These are phyloP conservation scores for Blastobotrys peoriensis DNA, from an alignment of 805 yeast species.

Conservation along the genomic window DNA sequence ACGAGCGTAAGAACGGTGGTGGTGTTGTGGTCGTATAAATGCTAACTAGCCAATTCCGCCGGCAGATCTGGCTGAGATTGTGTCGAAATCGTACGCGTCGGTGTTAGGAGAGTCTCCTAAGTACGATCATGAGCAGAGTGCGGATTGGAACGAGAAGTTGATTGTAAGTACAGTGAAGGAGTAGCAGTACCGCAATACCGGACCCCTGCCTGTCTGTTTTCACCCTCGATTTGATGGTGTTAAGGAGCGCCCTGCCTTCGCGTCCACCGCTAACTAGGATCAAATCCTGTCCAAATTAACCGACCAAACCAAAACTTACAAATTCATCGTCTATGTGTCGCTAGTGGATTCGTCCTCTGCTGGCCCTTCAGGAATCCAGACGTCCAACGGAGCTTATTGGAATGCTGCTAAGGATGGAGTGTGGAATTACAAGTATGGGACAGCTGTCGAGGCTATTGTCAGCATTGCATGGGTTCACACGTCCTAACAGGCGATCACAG, in stretches of 20 bases:
- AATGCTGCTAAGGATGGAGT: conserved; percentile 24
- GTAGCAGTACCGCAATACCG: neutral
- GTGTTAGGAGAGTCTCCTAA: neutral
- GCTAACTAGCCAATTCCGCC: neutral
- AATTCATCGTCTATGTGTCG: conserved; percentile 19
- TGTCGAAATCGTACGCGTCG: neutral
- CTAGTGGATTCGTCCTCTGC: conserved; percentile 13
- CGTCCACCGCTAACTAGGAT: neutral
- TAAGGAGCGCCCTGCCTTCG: neutral
- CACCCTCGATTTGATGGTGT: neutral
- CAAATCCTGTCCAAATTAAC: conserved; percentile 7
- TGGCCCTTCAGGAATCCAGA: conserved; percentile 21
- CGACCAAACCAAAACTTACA: conserved; percentile 17
- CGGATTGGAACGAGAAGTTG: conserved; percentile 14
- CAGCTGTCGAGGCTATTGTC: conserved; percentile 18
- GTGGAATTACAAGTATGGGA: conserved; percentile 20
- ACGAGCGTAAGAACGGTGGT: neutral
- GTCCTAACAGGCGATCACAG: too few species aligned
- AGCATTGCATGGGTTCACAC: conserved; percentile 22
- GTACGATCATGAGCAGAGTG: conserved; percentile 13
- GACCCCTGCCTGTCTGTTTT: neutral
- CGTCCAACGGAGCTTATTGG: conserved; percentile 19
- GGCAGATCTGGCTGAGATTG: neutral
- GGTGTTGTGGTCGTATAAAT: neutral
- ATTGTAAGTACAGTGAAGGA: conserved; percentile 8